These are phyloP conservation scores for Chlorella sp. DNA, from an alignment of 139 green algal genomes.

Conservation along the genomic window DNA sequence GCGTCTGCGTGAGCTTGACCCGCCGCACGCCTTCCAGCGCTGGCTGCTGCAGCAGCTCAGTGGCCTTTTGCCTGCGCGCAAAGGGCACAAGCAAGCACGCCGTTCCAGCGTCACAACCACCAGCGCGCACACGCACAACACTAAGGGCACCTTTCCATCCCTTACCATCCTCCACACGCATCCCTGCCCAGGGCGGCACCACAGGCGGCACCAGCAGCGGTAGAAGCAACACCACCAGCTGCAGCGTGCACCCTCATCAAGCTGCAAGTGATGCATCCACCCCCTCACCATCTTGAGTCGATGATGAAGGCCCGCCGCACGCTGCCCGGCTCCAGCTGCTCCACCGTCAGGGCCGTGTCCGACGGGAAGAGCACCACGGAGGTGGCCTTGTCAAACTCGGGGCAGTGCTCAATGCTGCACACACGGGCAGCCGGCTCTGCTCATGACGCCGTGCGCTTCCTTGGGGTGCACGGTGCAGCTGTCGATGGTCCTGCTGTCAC, in stretches of 20 bases:
- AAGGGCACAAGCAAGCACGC: too few species aligned
- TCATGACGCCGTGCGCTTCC: too few species aligned
- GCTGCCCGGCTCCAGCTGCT: conserved; percentile 26
- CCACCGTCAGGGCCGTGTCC: conserved; percentile 33
- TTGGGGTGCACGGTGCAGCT: too few species aligned
- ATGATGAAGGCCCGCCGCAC: conserved; percentile 46
- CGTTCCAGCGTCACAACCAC: neutral
- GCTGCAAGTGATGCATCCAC: too few species aligned
- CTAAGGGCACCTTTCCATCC: too few species aligned
- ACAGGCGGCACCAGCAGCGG: too few species aligned
- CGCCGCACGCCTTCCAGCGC: conserved; percentile 21
- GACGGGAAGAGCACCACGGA: conserved; percentile 45
- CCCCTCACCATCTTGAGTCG: conserved; percentile 26
- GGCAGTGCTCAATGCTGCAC: conserved; percentile 25
- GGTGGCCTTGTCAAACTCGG: conserved; percentile 23
- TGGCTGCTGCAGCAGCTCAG: conserved; percentile 24
- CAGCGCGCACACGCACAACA: neutral
- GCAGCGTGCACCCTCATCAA: too few species aligned
- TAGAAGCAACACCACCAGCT: too few species aligned
- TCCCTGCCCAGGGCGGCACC: too few species aligned
- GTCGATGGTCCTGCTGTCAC: too few species aligned
- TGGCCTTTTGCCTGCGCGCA: conserved; percentile 34
- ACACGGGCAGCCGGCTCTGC: neutral
- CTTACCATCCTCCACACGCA: too few species aligned
- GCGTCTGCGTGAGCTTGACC: conserved; percentile 25